Evolutionary conservation across 805 yeast genomes (phyloP), one percentile per base, ranked within the genome.

Genomic region (Hemisphaericaspora nanyangensis): DNA sequence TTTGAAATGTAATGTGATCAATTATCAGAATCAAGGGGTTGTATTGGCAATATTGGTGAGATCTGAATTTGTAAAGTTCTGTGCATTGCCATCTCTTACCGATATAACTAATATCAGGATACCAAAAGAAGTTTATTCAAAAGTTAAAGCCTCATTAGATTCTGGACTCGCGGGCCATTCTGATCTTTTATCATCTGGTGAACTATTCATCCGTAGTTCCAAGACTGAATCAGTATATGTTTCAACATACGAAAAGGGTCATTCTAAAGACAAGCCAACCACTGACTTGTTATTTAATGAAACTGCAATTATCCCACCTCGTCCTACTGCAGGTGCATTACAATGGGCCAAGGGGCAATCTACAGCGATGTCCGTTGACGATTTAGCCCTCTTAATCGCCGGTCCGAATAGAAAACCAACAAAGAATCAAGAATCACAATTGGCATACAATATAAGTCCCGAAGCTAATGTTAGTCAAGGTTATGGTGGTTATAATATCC

Each of bases 261-360:
- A 47, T 37, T 19, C 51, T 51, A 34, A 35, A 11, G 57, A 52
- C 12, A 52, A 47, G 15, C 51, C 52, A 2, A 38, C 49, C 5
- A 60, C 70, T 5, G 95, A 86, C 56, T 62, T 72, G 1, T 61
- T 93, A 26, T 90, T 82, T 63, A 83, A 85, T 52, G 82, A 77
- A 18, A 76, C 79, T 44, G 70, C 84, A 32, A 63, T 74, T 5
- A 74, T 83, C 16, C 95, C 96, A 2, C 76, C 78, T 24, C 72
- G 98, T 34, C 99, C 99, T 2, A 71, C 77, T 4, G 78, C 86
- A 6, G 78, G 88, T 27, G 76, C 93, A 0, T 67, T 85, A 31
- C 91, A 83, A 58, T 85, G 96, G 93, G 86, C 93, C 6, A 78
- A 82, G 48, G 96, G 96, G 3, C 65, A 58, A 32, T 65, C 83